Conservation (phyloP, 1,139 yeast species). For the Pneumocystis sp. region DNA sequence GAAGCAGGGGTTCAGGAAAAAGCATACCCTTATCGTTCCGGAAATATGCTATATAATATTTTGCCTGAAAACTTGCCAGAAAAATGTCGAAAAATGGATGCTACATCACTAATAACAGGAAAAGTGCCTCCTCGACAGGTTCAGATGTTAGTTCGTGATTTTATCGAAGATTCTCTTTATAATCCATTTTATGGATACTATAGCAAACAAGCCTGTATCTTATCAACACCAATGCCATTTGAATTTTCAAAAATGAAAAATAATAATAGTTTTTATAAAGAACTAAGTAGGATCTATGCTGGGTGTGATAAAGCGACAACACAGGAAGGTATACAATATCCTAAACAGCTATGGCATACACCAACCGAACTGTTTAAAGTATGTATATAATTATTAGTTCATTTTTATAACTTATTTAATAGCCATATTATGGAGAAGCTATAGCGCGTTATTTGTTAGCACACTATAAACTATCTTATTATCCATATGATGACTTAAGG, state of each 20-base stretch:
- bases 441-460: constrained; percentile 57
- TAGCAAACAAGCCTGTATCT: constrained; percentile 29
- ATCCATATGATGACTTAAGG: constrained; percentile 48
- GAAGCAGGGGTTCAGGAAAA: background rate
- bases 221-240: constrained; percentile 39
- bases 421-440: constrained; percentile 71
- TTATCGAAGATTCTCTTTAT: constrained; percentile 72
- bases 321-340: constrained; percentile 11
- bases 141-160: constrained; percentile 61
- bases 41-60: background rate
- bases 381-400: background rate
- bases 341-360: constrained; percentile 72
- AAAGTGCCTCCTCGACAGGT: constrained; percentile 35
- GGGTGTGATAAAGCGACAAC: constrained; percentile 35
- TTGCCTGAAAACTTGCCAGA: background rate
- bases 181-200: constrained; percentile 75
- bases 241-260: constrained; percentile 20
- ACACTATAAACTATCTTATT: constrained; percentile 53
- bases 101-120: constrained; percentile 3
- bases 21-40: background rate
- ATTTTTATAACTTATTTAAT: background rate
- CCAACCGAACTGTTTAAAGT: constrained; percentile 61
- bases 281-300: constrained; percentile 26
- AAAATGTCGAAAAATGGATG: background rate
- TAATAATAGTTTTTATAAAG: constrained; percentile 7